A percentile compares a stretch with the other conserved stretches of the same genome.
phyloP scores from a whole-genome alignment of 2,329 filamentous ascomycete species.

The Clarireedia sp. region DNA sequence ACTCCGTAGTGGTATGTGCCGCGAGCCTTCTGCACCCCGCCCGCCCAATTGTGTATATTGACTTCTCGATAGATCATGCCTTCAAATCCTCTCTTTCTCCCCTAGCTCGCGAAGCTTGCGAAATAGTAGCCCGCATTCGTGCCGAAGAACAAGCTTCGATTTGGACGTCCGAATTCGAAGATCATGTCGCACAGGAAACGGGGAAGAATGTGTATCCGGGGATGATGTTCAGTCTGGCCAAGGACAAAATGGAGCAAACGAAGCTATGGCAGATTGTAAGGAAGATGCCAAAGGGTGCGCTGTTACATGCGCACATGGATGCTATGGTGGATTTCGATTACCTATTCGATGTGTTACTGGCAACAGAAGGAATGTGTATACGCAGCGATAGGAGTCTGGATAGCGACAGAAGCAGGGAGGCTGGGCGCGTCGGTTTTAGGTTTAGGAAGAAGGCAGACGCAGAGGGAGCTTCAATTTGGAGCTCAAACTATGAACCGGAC shows the following conservation, averaged over 20 bases:
- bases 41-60: conserved; percentile 22
- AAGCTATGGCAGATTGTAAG: conserved; percentile 79
- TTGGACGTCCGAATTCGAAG: conserved; percentile 69
- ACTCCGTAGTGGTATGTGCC: conserved; percentile 62
- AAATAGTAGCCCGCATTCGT: conserved; percentile 73
- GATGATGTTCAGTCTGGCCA: conserved; percentile 88
- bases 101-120: conserved; percentile 67
- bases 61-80: conserved; percentile 46
- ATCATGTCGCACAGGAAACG: conserved; percentile 55
- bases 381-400: conserved; percentile 47
- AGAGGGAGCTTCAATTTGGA: conserved; percentile 51
- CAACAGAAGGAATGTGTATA: conserved; percentile 67
- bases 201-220: conserved; percentile 68
- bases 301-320: conserved; percentile 82
- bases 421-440: conserved; percentile 52
- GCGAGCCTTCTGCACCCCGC: conserved; percentile 14
- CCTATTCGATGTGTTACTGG: conserved; percentile 63
- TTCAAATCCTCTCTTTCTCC: conserved; percentile 72
- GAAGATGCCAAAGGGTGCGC: conserved; percentile 79
- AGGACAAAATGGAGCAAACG: conserved; percentile 76
- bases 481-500: conserved; percentile 47
- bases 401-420: conserved; percentile 43
- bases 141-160: conserved; percentile 65
- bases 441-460: conserved; percentile 41
- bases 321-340: conserved; percentile 86